Conservation (phyloP, 305 asterid species). For the Salvia sclarea region DNA sequence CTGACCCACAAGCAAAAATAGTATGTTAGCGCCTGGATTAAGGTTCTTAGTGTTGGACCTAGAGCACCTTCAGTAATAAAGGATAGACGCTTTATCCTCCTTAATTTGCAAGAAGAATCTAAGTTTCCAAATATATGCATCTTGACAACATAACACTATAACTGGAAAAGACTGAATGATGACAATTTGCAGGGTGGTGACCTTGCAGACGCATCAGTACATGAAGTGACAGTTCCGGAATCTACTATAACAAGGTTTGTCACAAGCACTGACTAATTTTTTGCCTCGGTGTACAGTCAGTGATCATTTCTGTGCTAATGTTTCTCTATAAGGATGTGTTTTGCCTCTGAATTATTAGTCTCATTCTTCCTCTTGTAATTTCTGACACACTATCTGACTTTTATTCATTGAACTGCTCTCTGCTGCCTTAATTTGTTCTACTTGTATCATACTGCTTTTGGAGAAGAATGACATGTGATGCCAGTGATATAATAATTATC, state of each 20-base stretch:
- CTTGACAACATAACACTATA: conserved; percentile 26
- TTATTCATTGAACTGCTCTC: background rate
- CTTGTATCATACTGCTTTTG: background rate
- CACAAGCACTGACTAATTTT: conserved; percentile 22
- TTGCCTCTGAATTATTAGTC: conserved; percentile 3
- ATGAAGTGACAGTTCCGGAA: conserved; percentile 39
- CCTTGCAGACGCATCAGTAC: conserved; percentile 39
- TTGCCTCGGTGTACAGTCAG: background rate
- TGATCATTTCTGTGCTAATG: background rate
- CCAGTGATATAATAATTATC: background rate
- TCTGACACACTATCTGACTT: background rate
- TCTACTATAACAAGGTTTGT: conserved; percentile 43
- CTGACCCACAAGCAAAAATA: background rate
- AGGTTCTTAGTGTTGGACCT: background rate
- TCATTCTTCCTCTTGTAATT: conserved; percentile 5
- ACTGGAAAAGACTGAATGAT: conserved; percentile 35
- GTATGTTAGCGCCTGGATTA: background rate
- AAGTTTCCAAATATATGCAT: conserved; percentile 30
- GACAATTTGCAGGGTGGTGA: conserved; percentile 35
- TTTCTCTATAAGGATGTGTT: background rate
- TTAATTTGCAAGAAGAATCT: conserved; percentile 21
- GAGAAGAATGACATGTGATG: background rate
- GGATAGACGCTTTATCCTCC: background rate
- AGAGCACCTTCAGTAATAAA: background rate
- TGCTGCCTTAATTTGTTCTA: background rate